A percentile compares a stretch with the other conserved stretches of the same genome.
These are phyloP conservation scores for Trichoderma sp. DNA, from an alignment of 2,329 filamentous ascomycete species.

Conservation along the genomic window DNA sequence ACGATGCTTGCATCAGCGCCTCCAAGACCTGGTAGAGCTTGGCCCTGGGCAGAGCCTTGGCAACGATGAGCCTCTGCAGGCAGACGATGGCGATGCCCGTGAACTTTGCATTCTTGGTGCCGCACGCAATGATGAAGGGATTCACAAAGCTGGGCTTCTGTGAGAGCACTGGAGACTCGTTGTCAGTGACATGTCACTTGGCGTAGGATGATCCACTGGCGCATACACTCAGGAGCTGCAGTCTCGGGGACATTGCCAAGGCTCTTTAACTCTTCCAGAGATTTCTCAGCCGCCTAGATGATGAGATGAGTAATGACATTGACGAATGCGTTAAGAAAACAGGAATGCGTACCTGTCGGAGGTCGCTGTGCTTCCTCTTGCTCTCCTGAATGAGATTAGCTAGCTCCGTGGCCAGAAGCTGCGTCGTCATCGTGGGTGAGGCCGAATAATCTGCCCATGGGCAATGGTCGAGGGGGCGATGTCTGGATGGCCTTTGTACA, in stretches of 20 bases:
- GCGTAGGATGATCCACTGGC: conserved; percentile 25
- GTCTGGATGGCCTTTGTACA: conserved; percentile 36
- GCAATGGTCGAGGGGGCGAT: conserved; percentile 31
- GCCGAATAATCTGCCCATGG: conserved; percentile 33
- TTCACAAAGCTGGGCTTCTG: conserved; percentile 83
- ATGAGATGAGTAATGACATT: background rate
- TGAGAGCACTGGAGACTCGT: conserved; percentile 67
- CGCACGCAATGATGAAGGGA: conserved; percentile 91
- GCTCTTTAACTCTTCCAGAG: conserved; percentile 80
- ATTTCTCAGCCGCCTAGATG: conserved; percentile 83
- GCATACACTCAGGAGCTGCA: conserved; percentile 44
- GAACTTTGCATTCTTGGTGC: conserved; percentile 87
- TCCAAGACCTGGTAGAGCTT: conserved; percentile 85
- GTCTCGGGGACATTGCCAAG: conserved; percentile 42
- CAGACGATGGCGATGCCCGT: conserved; percentile 85
- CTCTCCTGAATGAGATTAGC: conserved; percentile 92
- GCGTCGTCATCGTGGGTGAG: conserved; percentile 74
- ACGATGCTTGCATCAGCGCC: conserved; percentile 82
- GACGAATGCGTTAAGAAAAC: background rate
- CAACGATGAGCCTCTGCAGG: conserved; percentile 83
- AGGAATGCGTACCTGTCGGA: conserved; percentile 68
- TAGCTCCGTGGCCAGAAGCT: conserved; percentile 85
- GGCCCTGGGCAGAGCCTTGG: conserved; percentile 74
- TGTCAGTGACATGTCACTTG: conserved; percentile 29
- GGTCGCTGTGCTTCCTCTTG: conserved; percentile 89